These are phyloP conservation scores for Paramyrothecium roridum DNA, from an alignment of 2,329 filamentous ascomycete species.

Conservation along the genomic window DNA sequence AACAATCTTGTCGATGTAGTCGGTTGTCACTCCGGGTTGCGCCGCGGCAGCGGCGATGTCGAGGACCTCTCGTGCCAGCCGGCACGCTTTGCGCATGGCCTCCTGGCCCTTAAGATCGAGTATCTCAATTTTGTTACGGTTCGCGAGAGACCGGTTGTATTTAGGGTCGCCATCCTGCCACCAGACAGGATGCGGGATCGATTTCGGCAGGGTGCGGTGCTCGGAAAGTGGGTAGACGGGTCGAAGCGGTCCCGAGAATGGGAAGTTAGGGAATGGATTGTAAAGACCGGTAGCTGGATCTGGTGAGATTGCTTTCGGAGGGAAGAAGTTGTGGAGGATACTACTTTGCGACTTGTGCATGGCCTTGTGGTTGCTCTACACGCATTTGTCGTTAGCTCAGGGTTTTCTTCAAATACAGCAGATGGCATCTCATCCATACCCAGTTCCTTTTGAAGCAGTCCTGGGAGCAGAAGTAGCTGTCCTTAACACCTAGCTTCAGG, in stretches of 20 bases:
- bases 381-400: slow-evolving; percentile 6
- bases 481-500: slow-evolving; percentile 79
- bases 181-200: slow-evolving; percentile 84
- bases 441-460: slow-evolving; percentile 99
- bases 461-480: slow-evolving; percentile 96
- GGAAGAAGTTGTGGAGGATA: slow-evolving; percentile 69
- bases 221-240: slow-evolving; percentile 84
- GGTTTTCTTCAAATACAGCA: slow-evolving; percentile 9
- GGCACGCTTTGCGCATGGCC: slow-evolving; percentile 90
- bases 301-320: slow-evolving; percentile 83
- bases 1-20: slow-evolving; percentile 90
- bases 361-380: slow-evolving; percentile 73
- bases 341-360: slow-evolving; percentile 69
- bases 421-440: slow-evolving; percentile 54
- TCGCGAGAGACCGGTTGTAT: slow-evolving; percentile 57
- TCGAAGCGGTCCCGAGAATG: slow-evolving; percentile 76
- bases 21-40: slow-evolving; percentile 90
- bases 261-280: slow-evolving; percentile 89
- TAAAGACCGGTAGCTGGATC: slow-evolving; percentile 84
- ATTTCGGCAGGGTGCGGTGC: slow-evolving; percentile 69
- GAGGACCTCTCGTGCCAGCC: slow-evolving; percentile 82
- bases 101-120: slow-evolving; percentile 78
- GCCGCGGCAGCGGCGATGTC: slow-evolving; percentile 84
- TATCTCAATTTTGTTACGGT: slow-evolving; percentile 78
- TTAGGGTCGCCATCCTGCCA: slow-evolving; percentile 75